Evolutionary conservation across 768 basidiomycete genomes (phyloP), one percentile per base, ranked within the genome.

Genomic region (Psilocybe tampanensis): DNA sequence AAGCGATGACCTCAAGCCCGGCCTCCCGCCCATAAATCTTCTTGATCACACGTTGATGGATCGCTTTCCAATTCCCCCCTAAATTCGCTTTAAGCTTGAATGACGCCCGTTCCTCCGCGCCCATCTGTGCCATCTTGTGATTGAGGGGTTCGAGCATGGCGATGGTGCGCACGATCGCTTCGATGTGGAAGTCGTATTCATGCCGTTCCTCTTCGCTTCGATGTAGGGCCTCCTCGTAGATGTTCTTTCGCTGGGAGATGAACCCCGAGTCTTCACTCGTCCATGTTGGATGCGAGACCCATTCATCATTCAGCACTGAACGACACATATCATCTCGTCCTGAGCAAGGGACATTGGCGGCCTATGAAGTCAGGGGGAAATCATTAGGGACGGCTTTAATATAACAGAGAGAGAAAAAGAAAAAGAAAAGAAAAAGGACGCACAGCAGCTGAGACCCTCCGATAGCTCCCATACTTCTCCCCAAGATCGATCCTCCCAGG

Each of bases 181-280:
- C 96, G 65, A 98, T 92, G 70, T 98, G 94, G 76, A 97, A 98
- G 70, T 98, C 96, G 70, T 98, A 99, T 72, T 98, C 96, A 70
- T 99, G 97, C 6, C 97, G 86, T 69, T 99, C 97, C 70, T 99
- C 97, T 67, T 99, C 97, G 48, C 89, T 90, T 33, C 95, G 90
- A 73, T 98, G 95, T 9, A 98, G 80, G 0, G 95, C 95, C 67
- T 98, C 97, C 71, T 98, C 97, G 72, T 92, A 99, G 1, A 89
- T 81, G 72, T 98, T 99, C 81, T 96, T 97, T 75, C 90, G 90
- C 69, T 94, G 89, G 0, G 92, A 84, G 59, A 90, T 77, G 66
- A 97, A 97, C 1, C 92, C 94, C 1, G 94, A 87, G 62, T 96
- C 95, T 70, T 99, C 97, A 62, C 89, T 92, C 3, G 91, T 89